A percentile compares a stretch with the other conserved stretches of the same genome.
These are phyloP conservation scores for Coniochaeta sp. DNA, from an alignment of 2,329 filamentous ascomycete genomes.

Conservation along the genomic window DNA sequence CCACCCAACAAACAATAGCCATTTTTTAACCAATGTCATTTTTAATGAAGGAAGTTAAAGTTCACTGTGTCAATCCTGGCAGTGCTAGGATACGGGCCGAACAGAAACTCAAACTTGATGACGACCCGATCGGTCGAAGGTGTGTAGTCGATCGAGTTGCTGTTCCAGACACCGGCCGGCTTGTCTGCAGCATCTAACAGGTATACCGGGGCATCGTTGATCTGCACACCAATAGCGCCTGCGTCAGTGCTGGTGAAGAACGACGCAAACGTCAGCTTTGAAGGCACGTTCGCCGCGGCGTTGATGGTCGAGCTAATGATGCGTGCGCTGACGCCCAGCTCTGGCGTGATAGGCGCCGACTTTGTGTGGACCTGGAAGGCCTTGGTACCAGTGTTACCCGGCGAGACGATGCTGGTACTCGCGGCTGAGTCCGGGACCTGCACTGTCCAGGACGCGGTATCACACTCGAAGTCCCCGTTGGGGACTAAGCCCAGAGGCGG, in stretches of 20 bases:
- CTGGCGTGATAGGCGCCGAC: slow-evolving; percentile 3
- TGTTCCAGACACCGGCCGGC: neutral
- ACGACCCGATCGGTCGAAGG: neutral
- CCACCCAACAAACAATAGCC: neutral
- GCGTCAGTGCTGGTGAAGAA: slow-evolving; percentile 8
- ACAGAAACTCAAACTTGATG: slow-evolving; percentile 17
- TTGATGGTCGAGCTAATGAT: slow-evolving; percentile 7
- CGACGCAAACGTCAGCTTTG: slow-evolving; percentile 9
- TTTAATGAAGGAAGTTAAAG: neutral
- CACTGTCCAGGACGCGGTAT: slow-evolving; percentile 10
- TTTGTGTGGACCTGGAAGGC: slow-evolving; percentile 9
- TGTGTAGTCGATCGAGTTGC: neutral
- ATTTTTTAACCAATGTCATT: neutral
- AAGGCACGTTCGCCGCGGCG: slow-evolving; percentile 4
- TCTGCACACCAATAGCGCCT: slow-evolving; percentile 12
- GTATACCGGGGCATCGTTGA: slow-evolving; percentile 7
- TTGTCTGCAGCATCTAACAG: slow-evolving; percentile 7
- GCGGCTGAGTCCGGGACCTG: slow-evolving; percentile 9
- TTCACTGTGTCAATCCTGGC: neutral
- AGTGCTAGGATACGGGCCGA: slow-evolving; percentile 16
- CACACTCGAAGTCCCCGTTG: slow-evolving; percentile 11
- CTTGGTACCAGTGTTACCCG: slow-evolving; percentile 4
- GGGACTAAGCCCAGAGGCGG: neutral
- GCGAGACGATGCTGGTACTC: neutral
- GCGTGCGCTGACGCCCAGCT: slow-evolving; percentile 9